phyloP scores from a whole-genome alignment of 306 rosid species.

The Trifolium subterraneum region DNA sequence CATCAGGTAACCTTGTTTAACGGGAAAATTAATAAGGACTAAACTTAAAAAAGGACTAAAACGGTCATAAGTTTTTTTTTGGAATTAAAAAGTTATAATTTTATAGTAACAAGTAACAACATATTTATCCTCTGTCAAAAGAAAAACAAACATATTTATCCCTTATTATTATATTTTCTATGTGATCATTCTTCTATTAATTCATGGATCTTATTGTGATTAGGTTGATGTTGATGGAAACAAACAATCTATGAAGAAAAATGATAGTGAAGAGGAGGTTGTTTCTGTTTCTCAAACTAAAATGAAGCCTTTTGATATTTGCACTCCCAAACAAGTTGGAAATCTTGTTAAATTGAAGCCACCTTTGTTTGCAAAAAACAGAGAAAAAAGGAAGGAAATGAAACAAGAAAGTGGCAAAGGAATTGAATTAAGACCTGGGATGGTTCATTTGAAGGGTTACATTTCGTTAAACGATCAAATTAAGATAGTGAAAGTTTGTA shows the following conservation, averaged over 20 bases:
- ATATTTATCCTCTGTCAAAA: too few relatives aligned
- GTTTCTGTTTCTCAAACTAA: neutral
- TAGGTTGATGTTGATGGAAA: neutral
- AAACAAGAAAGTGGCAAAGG: slow-evolving; percentile 28
- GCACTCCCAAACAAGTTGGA: slow-evolving; percentile 39
- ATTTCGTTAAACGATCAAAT: slow-evolving; percentile 59
- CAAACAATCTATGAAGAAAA: neutral
- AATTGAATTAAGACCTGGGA: slow-evolving; percentile 49
- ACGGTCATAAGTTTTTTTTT: too few relatives aligned
- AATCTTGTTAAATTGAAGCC: slow-evolving; percentile 41
- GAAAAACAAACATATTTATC: too few relatives aligned
- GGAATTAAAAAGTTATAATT: too few relatives aligned
- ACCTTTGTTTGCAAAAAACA: slow-evolving; percentile 46
- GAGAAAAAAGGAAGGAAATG: slow-evolving; percentile 53
- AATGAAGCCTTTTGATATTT: slow-evolving; percentile 59
- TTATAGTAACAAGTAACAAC: neutral
- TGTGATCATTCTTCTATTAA: neutral
- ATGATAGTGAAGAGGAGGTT: neutral
- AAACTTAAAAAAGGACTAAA: too few relatives aligned
- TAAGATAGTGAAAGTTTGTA: slow-evolving; percentile 60
- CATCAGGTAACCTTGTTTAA: too few relatives aligned
- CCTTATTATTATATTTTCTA: neutral
- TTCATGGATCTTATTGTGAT: neutral
- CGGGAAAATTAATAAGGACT: too few relatives aligned
- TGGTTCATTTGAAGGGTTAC: slow-evolving; percentile 63